These are phyloP conservation scores for Arthrinium puccinioides DNA, from an alignment of 2,329 filamentous ascomycete species.

Conservation along the genomic window DNA sequence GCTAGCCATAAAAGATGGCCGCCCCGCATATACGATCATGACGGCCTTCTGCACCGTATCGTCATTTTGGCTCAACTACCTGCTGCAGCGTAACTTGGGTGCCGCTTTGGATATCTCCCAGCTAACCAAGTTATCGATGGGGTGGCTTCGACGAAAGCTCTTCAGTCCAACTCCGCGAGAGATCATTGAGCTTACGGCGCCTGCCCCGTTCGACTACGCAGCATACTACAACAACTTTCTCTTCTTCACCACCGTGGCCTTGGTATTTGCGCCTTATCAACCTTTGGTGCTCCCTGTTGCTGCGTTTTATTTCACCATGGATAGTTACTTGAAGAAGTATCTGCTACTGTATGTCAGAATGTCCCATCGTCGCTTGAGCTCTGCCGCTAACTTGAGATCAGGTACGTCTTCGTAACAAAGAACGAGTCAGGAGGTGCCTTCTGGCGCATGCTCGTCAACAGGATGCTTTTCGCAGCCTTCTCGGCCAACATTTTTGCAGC, in stretches of 20 bases:
- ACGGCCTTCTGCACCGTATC: conserved; percentile 74
- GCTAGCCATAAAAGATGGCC: conserved; percentile 57
- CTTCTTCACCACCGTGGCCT: conserved; percentile 83
- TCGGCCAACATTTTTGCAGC: conserved; percentile 74
- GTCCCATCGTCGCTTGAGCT: conserved; percentile 86
- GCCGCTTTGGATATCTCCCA: conserved; percentile 90
- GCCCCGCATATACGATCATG: conserved; percentile 70
- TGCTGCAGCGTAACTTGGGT: conserved; percentile 86
- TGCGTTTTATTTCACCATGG: conserved; percentile 81
- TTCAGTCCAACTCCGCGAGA: conserved; percentile 77
- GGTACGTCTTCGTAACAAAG: conserved; percentile 94
- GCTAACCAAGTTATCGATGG: conserved; percentile 71
- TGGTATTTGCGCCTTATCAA: conserved; percentile 82
- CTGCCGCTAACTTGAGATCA: conserved; percentile 43
- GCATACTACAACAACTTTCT: conserved; percentile 98
- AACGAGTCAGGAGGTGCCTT: conserved; percentile 90
- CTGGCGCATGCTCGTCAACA: conserved; percentile 91
- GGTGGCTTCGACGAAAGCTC: conserved; percentile 79
- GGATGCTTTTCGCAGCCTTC: conserved; percentile 73
- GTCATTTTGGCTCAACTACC: conserved; percentile 89
- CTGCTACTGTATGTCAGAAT: conserved; percentile 66
- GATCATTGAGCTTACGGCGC: conserved; percentile 86
- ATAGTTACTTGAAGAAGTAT: conserved; percentile 92
- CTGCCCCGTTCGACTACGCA: conserved; percentile 88
- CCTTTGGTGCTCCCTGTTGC: conserved; percentile 81